Conservation (phyloP, 805 yeast genomes). For the Wickerhamomyces kurtzmanii region DNA sequence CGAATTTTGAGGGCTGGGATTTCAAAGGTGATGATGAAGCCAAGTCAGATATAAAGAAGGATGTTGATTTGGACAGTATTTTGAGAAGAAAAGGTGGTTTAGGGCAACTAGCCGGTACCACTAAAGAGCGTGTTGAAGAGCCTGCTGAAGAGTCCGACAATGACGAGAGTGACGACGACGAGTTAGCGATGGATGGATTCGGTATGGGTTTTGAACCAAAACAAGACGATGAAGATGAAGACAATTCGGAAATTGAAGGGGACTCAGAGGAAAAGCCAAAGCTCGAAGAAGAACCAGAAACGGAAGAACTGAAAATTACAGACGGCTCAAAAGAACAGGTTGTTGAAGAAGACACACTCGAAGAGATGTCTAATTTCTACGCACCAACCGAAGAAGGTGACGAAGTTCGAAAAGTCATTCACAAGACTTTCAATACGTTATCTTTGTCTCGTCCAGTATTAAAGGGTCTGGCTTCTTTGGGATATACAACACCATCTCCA, state of each 20-base stretch:
- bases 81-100: constrained; percentile 82
- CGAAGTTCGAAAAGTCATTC: constrained; percentile 39
- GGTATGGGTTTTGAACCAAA: constrained; percentile 25
- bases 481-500: constrained; percentile 85
- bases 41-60: constrained; percentile 26
- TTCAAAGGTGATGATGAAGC: constrained; percentile 41
- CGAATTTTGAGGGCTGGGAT: constrained; percentile 74
- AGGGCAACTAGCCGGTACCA: constrained; percentile 39
- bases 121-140: constrained; percentile 24
- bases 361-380: constrained; percentile 74
- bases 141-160: constrained; percentile 34
- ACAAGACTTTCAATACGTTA: constrained; percentile 63
- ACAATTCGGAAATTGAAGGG: constrained; percentile 13
- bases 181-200: constrained; percentile 25
- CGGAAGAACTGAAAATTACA: constrained; percentile 19
- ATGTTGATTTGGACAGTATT: constrained; percentile 82
- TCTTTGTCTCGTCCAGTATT: constrained; percentile 85
- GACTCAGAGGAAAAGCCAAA: constrained; percentile 21
- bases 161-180: constrained; percentile 26
- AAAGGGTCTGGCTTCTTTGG: constrained; percentile 71
- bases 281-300: constrained; percentile 23
- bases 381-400: constrained; percentile 47
- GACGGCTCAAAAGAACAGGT: constrained; percentile 18
- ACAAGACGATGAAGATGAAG: constrained; percentile 20
- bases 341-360: constrained; percentile 58